A percentile compares a stretch with the other conserved stretches of the same genome.
These are phyloP conservation scores for Candida quercuum DNA, from an alignment of 805 yeast genomes.

Conservation along the genomic window DNA sequence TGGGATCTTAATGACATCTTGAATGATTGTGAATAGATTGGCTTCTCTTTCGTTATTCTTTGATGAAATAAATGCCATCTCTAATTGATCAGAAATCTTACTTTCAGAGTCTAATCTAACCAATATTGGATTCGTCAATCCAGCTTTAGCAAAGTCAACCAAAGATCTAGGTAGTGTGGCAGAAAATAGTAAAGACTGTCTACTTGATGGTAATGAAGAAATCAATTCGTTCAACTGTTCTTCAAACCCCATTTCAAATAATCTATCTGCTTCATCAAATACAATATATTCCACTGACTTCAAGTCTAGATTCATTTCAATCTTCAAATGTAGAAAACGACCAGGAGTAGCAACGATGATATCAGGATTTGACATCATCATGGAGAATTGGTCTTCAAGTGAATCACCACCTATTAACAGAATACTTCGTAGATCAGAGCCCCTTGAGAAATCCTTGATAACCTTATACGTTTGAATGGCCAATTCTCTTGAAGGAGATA, in stretches of 20 bases:
- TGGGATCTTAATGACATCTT: slow-evolving; percentile 82
- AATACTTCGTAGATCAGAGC: slow-evolving; percentile 76
- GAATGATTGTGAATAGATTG: slow-evolving; percentile 66
- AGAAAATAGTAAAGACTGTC: slow-evolving; percentile 88
- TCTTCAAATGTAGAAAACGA: slow-evolving; percentile 89
- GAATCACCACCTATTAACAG: slow-evolving; percentile 97
- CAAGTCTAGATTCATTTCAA: slow-evolving; percentile 89
- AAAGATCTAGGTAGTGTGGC: slow-evolving; percentile 91
- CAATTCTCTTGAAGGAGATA: slow-evolving; percentile 94
- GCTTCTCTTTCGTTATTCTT: slow-evolving; percentile 90
- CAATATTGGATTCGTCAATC: slow-evolving; percentile 84
- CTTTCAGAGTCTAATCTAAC: slow-evolving; percentile 92
- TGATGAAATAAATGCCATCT: slow-evolving; percentile 80
- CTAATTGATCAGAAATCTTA: slow-evolving; percentile 83
- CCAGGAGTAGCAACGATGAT: slow-evolving; percentile 97
- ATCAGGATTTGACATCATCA: slow-evolving; percentile 94
- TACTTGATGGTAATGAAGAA: slow-evolving; percentile 70
- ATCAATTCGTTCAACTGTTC: slow-evolving; percentile 88
- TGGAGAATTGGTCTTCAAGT: slow-evolving; percentile 90
- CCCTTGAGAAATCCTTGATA: slow-evolving; percentile 80
- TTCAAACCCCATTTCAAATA: slow-evolving; percentile 94
- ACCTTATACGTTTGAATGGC: slow-evolving; percentile 90
- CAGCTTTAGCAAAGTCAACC: slow-evolving; percentile 97
- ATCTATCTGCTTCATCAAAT: slow-evolving; percentile 95
- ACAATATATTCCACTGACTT: slow-evolving; percentile 83